These are phyloP conservation scores for Novymonas esmeraldas DNA, from an alignment of 208 protist genomes.

Conservation along the genomic window DNA sequence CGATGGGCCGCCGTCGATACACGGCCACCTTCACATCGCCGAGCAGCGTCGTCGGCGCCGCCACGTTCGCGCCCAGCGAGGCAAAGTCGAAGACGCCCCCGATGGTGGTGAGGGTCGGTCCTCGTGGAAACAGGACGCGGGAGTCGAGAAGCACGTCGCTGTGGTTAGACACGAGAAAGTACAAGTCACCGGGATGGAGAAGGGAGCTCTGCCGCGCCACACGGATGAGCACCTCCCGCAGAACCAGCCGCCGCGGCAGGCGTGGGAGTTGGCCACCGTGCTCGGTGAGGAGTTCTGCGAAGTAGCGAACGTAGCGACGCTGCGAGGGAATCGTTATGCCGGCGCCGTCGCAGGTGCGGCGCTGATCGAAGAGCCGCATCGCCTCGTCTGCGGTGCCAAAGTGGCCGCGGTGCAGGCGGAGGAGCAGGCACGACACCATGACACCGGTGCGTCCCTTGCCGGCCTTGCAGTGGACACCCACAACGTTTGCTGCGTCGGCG, in stretches of 20 bases:
- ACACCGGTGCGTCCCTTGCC: constrained; percentile 97
- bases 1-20: constrained; percentile 41
- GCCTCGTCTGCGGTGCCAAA: constrained; percentile 53
- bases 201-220: constrained; percentile 6
- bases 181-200: constrained; percentile 28
- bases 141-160: constrained; percentile 42
- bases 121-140: constrained; percentile 34
- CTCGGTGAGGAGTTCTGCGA: constrained; percentile 28
- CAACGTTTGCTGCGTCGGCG: constrained; percentile 72
- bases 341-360: constrained; percentile 62
- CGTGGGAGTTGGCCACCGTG: constrained; percentile 26
- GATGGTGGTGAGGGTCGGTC: constrained; percentile 21
- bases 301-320: constrained; percentile 56
- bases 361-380: constrained; percentile 59
- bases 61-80: constrained; percentile 1
- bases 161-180: constrained; percentile 43
- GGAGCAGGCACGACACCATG: constrained; percentile 90
- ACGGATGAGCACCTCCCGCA: constrained; percentile 14
- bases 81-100: constrained; percentile 42
- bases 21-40: constrained; percentile 44
- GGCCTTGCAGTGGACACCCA: constrained; percentile 96
- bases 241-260: not conserved
- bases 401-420: constrained; percentile 34
- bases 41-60: constrained; percentile 5
- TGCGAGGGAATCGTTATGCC: constrained; percentile 92